Conservation (phyloP, 345 rosid genomes). For the Xanthoceras sorbifolium region DNA sequence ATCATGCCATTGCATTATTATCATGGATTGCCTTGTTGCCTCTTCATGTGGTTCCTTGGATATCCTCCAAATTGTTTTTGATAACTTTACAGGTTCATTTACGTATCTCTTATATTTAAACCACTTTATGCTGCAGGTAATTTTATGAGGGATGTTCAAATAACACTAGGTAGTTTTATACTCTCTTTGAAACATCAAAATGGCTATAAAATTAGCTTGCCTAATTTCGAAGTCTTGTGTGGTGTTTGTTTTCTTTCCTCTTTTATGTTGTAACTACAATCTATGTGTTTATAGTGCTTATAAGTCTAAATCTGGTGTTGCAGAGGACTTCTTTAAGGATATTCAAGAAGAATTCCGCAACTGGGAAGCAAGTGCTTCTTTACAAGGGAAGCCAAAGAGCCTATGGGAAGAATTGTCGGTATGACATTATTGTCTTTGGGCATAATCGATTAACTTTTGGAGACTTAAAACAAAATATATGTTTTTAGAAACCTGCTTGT, state of each 20-base stretch:
- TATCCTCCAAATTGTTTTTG: conserved; percentile 8
- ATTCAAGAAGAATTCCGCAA: conserved; percentile 85
- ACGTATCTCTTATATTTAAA: conserved; percentile 52
- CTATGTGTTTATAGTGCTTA: background rate
- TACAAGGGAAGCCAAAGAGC: conserved; percentile 86
- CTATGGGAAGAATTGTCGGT: conserved; percentile 96
- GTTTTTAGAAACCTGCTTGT: background rate
- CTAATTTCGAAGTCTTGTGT: conserved; percentile 11
- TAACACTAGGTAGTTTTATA: conserved; percentile 80
- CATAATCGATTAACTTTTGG: background rate
- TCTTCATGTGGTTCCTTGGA: background rate
- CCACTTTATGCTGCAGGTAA: conserved; percentile 87
- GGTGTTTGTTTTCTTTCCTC: conserved; percentile 11
- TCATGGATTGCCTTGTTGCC: background rate
- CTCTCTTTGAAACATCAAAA: conserved; percentile 31
- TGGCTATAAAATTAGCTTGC: conserved; percentile 21
- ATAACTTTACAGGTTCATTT: conserved; percentile 19
- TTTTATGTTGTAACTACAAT: conserved; percentile 9
- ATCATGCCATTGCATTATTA: background rate
- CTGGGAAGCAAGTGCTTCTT: conserved; percentile 78
- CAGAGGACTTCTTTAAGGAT: conserved; percentile 91
- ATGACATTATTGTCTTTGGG: conserved; percentile 26
- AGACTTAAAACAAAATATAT: background rate
- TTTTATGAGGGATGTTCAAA: conserved; percentile 84
- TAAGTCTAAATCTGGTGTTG: conserved; percentile 28